phyloP scores from a whole-genome alignment of 73 alveolate species.

The Paramecium bursaria region DNA sequence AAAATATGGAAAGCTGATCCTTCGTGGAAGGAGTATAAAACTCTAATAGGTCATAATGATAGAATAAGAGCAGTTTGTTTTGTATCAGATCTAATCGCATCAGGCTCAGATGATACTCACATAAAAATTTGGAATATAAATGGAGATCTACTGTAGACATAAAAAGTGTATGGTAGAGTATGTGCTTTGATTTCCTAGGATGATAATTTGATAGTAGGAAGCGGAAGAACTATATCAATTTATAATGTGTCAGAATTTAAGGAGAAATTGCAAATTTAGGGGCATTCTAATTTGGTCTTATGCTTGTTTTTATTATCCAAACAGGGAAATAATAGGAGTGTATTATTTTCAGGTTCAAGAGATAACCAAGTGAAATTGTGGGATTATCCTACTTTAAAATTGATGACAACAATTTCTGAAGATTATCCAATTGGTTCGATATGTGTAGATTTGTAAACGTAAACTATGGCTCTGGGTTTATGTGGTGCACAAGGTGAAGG shows the following conservation, averaged over 20 bases:
- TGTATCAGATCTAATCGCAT: background rate
- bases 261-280: background rate
- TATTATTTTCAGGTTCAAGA: constrained; percentile 26
- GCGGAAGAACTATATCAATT: background rate
- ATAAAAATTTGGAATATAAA: constrained; percentile 43
- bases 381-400: constrained; percentile 12
- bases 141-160: background rate
- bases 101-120: constrained; percentile 50
- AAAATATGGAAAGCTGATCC: constrained; percentile 54
- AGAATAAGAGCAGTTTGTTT: constrained; percentile 41
- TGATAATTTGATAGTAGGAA: background rate
- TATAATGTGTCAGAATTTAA: background rate
- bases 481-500: constrained; percentile 31
- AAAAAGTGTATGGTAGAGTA: constrained; percentile 30
- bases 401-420: background rate
- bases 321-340: background rate
- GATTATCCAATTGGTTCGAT: constrained; percentile 33
- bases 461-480: background rate
- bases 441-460: background rate
- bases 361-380: constrained; percentile 12
- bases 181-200: constrained; percentile 1
- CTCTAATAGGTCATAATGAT: constrained; percentile 23
- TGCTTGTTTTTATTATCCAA: background rate
- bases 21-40: background rate
- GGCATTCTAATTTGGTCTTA: constrained; percentile 25